phyloP scores from a whole-genome alignment of 2,329 filamentous ascomycete genomes.

The Arthroderma uncinatum region DNA sequence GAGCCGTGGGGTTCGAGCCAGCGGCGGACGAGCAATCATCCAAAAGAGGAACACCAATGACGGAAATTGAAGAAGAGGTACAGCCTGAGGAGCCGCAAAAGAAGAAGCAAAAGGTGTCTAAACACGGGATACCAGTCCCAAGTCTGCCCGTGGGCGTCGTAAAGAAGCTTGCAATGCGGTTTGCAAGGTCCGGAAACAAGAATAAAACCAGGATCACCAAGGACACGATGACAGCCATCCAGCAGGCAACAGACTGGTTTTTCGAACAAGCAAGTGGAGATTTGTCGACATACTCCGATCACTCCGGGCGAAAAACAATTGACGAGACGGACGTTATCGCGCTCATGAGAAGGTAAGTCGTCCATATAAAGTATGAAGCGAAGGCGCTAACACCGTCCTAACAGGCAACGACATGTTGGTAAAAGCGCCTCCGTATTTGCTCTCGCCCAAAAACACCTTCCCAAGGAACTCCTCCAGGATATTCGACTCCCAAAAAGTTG shows the following conservation, averaged over 20 bases:
- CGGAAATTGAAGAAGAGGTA: conserved; percentile 8
- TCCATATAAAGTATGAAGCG: conserved; percentile 12
- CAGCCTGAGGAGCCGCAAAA: conserved; percentile 14
- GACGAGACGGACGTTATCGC: conserved; percentile 74
- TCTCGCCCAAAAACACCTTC: conserved; percentile 70
- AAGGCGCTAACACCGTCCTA: conserved; percentile 7
- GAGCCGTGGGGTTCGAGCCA: conserved; percentile 25
- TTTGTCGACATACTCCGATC: conserved; percentile 64
- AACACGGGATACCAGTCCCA: conserved; percentile 63
- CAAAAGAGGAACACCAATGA: background rate
- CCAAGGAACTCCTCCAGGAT: conserved; percentile 71
- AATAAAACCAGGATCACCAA: conserved; percentile 59
- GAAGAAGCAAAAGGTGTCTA: conserved; percentile 47
- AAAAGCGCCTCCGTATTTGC: conserved; percentile 66
- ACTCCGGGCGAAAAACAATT: conserved; percentile 73
- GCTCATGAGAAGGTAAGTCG: conserved; percentile 65
- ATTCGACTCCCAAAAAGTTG: conserved; percentile 37
- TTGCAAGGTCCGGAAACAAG: conserved; percentile 54
- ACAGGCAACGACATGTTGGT: conserved; percentile 66
- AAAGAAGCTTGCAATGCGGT: conserved; percentile 54
- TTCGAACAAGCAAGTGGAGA: conserved; percentile 81
- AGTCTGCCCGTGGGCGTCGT: conserved; percentile 62
- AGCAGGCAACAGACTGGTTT: conserved; percentile 79
- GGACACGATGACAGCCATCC: conserved; percentile 62
- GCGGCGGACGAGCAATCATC: conserved; percentile 18